A percentile compares a stretch with the other conserved stretches of the same genome.
Evolutionary conservation across 129 eudicot species (phyloP).

Genomic region (Rutidosis leptorrhynchoides): DNA sequence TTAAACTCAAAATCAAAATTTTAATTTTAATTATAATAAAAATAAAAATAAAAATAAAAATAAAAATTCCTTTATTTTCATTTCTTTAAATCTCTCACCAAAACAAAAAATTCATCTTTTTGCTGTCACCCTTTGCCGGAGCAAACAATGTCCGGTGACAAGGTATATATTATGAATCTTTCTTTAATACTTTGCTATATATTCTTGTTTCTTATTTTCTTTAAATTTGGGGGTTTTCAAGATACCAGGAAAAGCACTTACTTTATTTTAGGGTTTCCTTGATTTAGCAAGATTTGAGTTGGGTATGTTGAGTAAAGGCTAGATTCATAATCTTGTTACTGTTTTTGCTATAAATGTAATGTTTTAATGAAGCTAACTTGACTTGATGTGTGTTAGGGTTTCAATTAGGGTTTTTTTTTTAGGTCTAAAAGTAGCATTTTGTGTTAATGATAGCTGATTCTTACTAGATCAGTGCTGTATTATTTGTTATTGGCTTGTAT

Average conservation of each 20-base stretch:
- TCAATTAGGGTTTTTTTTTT: conserved; percentile 28
- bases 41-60: no score
- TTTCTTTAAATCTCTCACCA: conserved; percentile 17
- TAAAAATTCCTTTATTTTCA: conserved; percentile 12
- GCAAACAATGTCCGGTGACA: conserved; percentile 27
- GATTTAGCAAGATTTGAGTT: conserved; percentile 19
- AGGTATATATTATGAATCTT: conserved; percentile 14
- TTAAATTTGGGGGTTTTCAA: conserved; percentile 9
- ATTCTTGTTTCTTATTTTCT: neutral
- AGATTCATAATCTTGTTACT: conserved; percentile 4
- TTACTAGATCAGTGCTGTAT: conserved; percentile 31
- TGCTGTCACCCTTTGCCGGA: conserved; percentile 25
- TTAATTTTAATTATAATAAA: conserved; percentile 6
- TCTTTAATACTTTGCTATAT: neutral
- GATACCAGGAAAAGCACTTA: neutral
- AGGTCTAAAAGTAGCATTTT: neutral
- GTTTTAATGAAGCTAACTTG: conserved; percentile 19
- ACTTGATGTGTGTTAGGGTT: conserved; percentile 19
- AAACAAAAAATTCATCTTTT: conserved; percentile 21
- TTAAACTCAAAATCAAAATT: conserved; percentile 43
- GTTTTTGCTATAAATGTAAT: conserved; percentile 19
- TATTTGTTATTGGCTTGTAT: conserved; percentile 15
- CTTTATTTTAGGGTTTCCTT: conserved; percentile 27
- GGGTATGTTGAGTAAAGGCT: conserved; percentile 7
- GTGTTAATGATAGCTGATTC: conserved; percentile 16